Evolutionary conservation across 106 monocot genomes (phyloP).

Genomic region (Gastrodia elata): DNA sequence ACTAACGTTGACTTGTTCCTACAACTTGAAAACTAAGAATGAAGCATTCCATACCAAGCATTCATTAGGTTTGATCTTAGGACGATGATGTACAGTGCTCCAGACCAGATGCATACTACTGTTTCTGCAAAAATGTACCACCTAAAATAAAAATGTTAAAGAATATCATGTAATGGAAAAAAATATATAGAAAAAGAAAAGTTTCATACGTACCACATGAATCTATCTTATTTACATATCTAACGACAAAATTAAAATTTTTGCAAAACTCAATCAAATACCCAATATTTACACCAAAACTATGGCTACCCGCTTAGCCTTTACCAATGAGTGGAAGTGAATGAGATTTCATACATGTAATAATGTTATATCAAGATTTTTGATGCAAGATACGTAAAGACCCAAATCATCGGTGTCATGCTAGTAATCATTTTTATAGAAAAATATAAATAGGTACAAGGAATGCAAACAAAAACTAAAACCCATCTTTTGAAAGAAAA

Average conservation of each 20-base stretch:
- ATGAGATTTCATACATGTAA: no score
- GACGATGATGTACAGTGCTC: conserved; percentile 49
- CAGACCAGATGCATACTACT: conserved; percentile 67
- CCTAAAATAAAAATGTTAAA: conserved; percentile 33
- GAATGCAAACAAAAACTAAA: not conserved
- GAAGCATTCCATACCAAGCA: conserved; percentile 44
- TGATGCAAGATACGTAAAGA: no score
- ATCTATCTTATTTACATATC: no score
- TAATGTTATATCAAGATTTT: no score
- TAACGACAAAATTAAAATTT: no score
- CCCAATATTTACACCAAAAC: no score
- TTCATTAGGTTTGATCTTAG: conserved; percentile 23
- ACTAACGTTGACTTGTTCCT: not conserved
- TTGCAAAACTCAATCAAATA: no score
- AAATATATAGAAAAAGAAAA: not conserved
- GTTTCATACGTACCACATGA: no score
- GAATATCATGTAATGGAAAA: conserved; percentile 5
- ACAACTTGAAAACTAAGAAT: not conserved
- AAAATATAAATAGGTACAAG: not conserved
- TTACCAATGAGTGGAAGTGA: no score
- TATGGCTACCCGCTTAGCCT: no score
- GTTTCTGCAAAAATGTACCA: conserved; percentile 92
- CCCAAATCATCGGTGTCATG: no score
- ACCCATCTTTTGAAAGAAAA: not conserved
- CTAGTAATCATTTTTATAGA: no score